Percentiles rank a stretch among this genome's conserved stretches.
Conservation (phyloP, 768 basidiomycete genomes). For the Dictyophora rubrovolvata region DNA sequence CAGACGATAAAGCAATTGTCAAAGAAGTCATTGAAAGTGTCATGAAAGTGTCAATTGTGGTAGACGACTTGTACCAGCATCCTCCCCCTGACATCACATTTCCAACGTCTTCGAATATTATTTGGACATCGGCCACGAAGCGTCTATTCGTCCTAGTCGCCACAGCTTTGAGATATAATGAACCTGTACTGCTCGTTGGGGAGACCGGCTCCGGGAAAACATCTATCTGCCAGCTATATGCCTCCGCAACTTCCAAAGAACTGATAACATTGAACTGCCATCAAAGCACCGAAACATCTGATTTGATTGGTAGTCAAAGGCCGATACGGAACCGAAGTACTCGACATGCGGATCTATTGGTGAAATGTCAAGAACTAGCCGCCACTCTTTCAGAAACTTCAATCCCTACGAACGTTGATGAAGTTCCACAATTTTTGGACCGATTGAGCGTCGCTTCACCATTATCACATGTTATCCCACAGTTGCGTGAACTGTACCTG, state of each 20-base stretch:
- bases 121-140: conserved; percentile 94
- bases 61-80: conserved; percentile 54
- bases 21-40: conserved; percentile 86
- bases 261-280: conserved; percentile 86
- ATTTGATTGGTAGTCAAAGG: conserved; percentile 87
- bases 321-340: conserved; percentile 71
- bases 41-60: conserved; percentile 82
- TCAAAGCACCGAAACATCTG: conserved; percentile 96
- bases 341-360: conserved; percentile 39
- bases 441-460: conserved; percentile 11
- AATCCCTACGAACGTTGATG: conserved; percentile 33
- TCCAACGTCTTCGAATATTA: conserved; percentile 40
- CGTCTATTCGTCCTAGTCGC: conserved; percentile 76
- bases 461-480: conserved; percentile 7
- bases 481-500: conserved; percentile 12
- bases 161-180: conserved; percentile 80
- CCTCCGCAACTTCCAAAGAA: conserved; percentile 48
- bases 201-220: conserved; percentile 98
- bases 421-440: conserved; percentile 20
- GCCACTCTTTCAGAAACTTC: not conserved
- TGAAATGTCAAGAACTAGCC: conserved; percentile 19
- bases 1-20: conserved; percentile 80
- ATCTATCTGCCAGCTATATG: conserved; percentile 86
- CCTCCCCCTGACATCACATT: conserved; percentile 41
- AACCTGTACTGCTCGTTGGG: conserved; percentile 91